Evolutionary conservation across 305 asterid genomes (phyloP), one percentile per base, ranked within the genome.

Genomic region (Fraxinus ornus): DNA sequence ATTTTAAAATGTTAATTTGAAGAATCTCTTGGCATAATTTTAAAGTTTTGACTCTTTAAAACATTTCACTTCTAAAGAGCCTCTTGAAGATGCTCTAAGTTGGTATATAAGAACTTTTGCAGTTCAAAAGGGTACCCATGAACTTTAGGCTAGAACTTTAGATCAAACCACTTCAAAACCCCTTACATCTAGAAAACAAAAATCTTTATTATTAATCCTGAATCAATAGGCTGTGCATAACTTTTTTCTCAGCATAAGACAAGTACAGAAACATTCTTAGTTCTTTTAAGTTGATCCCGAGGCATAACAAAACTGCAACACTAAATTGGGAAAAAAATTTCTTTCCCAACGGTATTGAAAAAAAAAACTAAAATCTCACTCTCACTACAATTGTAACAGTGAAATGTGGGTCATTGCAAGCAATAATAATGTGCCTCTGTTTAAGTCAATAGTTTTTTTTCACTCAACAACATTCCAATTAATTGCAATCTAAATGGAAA

Each of bases 111-210:
- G 8, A 28, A 28, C 37, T 68, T 28, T 68, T 28, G 37, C 0
- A 35, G 37, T 26, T 66, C 62, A 32, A 41, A 79, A 75, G 55
- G 72, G 55, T 37, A 60, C 35, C 44, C 36, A 57, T 17, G 60
- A 24, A 24, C 72, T 26, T 70, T 74, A 26, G 66, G 77, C 37
- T 66, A 41, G 77, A 68, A 79, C 41, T 55, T 26, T 78, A 68
- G 62, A 52, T 49, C 76, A 80, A 84, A 78, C 84, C 49, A 70
- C n/a, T 35, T 35, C 62, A 30, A 78, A 82, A 55, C 68, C 77
- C 64, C 15, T 39, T 64, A 75, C 68, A 64, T 15, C 24, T 35
- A 28, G 15, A n/a, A 24, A 77, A 17, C 80, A 35, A 8, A 60
- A 70, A 32, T 82, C 22, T 35, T 12, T 44, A 44, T 22, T 26